Conservation (phyloP, 768 basidiomycete species). For the Pholiota conissans region DNA sequence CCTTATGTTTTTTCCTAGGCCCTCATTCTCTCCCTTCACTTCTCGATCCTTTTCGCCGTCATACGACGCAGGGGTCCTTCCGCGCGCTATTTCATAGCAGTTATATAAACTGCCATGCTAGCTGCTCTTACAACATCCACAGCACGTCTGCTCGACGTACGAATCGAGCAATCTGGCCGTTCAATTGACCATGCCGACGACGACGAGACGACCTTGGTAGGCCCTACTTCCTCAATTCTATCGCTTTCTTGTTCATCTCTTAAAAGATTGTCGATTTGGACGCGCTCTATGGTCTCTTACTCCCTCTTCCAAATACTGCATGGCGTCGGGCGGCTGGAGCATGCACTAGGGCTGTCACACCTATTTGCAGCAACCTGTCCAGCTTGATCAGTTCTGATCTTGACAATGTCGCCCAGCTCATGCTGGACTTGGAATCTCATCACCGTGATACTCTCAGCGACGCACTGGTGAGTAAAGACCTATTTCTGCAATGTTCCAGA, state of each 20-base stretch:
- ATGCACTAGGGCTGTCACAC: conserved; percentile 29
- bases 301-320: conserved; percentile 23
- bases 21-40: neutral
- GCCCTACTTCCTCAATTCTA: neutral
- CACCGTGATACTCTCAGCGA: conserved; percentile 16
- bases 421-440: conserved; percentile 39
- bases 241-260: neutral
- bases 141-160: conserved; percentile 25
- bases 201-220: conserved; percentile 24
- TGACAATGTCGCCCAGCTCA: conserved; percentile 39
- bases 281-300: conserved; percentile 22
- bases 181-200: conserved; percentile 17
- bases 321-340: conserved; percentile 28
- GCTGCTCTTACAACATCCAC: conserved; percentile 21
- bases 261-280: conserved; percentile 32
- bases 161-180: conserved; percentile 17
- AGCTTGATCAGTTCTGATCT: conserved; percentile 37
- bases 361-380: conserved; percentile 35
- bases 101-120: conserved; percentile 20
- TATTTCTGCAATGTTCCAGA: neutral
- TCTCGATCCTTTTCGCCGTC: neutral
- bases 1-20: neutral
- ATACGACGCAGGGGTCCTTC: neutral
- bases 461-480: conserved; percentile 18
- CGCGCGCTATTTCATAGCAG: neutral